Evolutionary conservation across 2,329 filamentous ascomycete species (phyloP).

Genomic region (Tolypocladium cylindrosporum): DNA sequence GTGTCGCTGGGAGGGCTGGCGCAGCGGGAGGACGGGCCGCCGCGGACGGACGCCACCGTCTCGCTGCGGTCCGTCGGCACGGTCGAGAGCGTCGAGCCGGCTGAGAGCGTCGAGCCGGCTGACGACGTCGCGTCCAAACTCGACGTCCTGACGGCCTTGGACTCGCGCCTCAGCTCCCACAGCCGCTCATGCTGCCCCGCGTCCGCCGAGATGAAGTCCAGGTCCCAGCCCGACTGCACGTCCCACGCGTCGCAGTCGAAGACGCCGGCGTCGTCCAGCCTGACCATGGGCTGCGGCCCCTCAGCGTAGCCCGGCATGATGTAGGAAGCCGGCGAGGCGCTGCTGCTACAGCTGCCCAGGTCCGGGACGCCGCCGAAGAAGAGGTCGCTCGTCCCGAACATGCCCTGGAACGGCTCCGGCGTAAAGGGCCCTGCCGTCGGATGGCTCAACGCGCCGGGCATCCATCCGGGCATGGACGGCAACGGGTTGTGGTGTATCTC

Average conservation of each 20-base stretch:
- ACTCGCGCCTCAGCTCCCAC: neutral
- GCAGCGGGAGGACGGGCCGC: conserved; percentile 7
- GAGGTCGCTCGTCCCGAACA: neutral
- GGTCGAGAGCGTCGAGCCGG: conserved; percentile 18
- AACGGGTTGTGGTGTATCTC: no score
- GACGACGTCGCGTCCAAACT: conserved; percentile 18
- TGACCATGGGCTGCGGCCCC: neutral
- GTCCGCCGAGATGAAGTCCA: neutral
- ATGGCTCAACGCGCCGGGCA: neutral
- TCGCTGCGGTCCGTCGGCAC: conserved; percentile 18
- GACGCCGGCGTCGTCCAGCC: no score
- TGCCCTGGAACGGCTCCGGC: neutral
- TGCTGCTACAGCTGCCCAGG: neutral
- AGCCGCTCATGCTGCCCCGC: neutral
- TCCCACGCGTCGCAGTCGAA: neutral
- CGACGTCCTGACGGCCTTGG: conserved; percentile 13
- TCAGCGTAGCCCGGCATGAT: neutral
- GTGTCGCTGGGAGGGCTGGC: conserved; percentile 12
- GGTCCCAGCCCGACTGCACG: neutral
- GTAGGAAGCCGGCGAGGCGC: neutral
- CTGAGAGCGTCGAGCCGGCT: conserved; percentile 17
- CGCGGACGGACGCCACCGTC: conserved; percentile 5
- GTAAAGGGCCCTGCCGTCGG: no score
- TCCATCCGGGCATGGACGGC: neutral
- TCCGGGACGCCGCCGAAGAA: neutral